Evolutionary conservation across 306 rosid genomes (phyloP), one percentile per base, ranked within the genome.

Genomic region (Begonia fuchsioides): DNA sequence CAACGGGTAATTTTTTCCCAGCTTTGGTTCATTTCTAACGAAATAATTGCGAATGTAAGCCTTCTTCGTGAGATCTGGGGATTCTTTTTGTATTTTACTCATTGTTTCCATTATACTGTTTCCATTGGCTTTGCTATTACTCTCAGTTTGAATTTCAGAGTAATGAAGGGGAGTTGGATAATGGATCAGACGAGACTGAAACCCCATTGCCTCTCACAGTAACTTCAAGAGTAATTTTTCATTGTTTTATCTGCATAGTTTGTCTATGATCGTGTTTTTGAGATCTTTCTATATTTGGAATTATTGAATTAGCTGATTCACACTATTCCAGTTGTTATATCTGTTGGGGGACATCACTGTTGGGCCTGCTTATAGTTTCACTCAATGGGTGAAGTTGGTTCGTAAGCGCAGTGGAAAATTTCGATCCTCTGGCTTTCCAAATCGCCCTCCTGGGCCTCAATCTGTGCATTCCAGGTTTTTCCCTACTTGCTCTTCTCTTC

Each of bases 301-400:
- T 26, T 6, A 26, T 4, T 26, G 35, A 26, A 26, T 26, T 26
- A 26, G 35, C 35, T 50, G 67, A n/a, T 9, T 32, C 16, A 26
- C 7, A 26, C 7, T 5, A 57, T 61, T 76, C 62, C 78, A 90
- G 97, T 82, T 52, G 16, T 70, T 81, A 76, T 82, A 76, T 63
- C 77, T 85, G 95, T 75, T 85, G 87, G 94, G 85, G 49, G 98
- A 85, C 67, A 70, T 85, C 39, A 40, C 94, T 41, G 49, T 93
- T 12, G 96, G 88, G 64, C 85, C 87, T 20, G 86, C 92, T 56
- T 74, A 70, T 66, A 75, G 69, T 56, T 74, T 90, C 82, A 72
- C 85, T 47, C 82, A 81, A 79, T 90, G 98, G 95, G 79, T 90
- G 64, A 82, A 81, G 51, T 68, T 79, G 81, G 87, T 90, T 47